These are phyloP conservation scores for Lasiodiplodia sp. DNA, from an alignment of 2,329 filamentous ascomycete species.

Conservation along the genomic window DNA sequence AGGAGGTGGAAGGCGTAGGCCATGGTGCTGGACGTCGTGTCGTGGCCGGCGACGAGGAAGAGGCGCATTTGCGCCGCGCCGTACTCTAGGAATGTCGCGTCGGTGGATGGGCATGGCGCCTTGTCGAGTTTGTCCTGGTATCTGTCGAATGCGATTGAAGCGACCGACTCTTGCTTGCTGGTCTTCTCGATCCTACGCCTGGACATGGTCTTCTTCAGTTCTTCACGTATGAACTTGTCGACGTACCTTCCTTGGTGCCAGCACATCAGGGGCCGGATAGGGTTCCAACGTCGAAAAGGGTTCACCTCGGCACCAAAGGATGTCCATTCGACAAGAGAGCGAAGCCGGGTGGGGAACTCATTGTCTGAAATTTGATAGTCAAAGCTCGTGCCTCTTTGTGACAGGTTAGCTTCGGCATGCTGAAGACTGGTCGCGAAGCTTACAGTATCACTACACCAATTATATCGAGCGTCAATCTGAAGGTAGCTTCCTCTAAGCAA, in stretches of 20 bases:
- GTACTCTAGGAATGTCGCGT: constrained; percentile 5
- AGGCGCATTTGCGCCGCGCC: constrained; percentile 37
- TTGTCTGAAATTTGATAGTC: background rate
- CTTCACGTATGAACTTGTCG: constrained; percentile 1
- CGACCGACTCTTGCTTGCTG: background rate
- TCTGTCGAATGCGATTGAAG: background rate
- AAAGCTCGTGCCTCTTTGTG: constrained; percentile 1
- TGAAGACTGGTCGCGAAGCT: constrained; percentile 33
- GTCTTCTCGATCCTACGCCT: background rate
- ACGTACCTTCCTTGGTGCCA: constrained; percentile 3
- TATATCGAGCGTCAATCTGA: constrained; percentile 25
- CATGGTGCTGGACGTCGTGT: constrained; percentile 44
- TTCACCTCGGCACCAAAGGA: constrained; percentile 5
- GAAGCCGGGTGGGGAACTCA: background rate
- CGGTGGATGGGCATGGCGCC: background rate
- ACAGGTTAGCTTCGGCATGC: constrained; percentile 33
- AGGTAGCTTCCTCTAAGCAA: constrained; percentile 17
- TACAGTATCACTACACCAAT: constrained; percentile 27
- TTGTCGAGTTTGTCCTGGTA: background rate
- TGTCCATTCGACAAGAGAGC: constrained; percentile 4
- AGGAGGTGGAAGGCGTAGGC: constrained; percentile 42
- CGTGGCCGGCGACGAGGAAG: constrained; percentile 47
- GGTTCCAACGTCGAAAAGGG: constrained; percentile 5
- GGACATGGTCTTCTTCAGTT: constrained; percentile 2
- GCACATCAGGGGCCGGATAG: constrained; percentile 3